phyloP scores from a whole-genome alignment of 1,284 basidiomycete species.

The Tilletiaria anomala region DNA sequence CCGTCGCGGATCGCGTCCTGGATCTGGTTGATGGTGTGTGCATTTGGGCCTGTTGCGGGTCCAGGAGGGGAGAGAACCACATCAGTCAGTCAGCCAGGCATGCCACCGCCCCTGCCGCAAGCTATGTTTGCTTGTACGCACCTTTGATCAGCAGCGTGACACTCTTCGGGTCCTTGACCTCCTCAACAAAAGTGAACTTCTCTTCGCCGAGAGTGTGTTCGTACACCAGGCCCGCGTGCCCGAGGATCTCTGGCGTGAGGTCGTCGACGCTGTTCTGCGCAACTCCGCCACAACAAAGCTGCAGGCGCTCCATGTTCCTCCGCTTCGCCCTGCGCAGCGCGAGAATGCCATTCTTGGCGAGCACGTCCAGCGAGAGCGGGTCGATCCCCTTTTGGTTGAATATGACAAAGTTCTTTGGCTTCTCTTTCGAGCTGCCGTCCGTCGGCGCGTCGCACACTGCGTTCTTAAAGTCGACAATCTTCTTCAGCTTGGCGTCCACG shows the following conservation, averaged over 20 bases:
- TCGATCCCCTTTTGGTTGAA: constrained; percentile 99
- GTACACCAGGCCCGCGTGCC: constrained; percentile 95
- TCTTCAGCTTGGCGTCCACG: constrained; percentile 85
- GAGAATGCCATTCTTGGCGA: constrained; percentile 92
- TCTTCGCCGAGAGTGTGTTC: constrained; percentile 98
- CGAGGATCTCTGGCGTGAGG: constrained; percentile 73
- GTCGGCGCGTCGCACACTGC: constrained; percentile 57
- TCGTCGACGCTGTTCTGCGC: constrained; percentile 98
- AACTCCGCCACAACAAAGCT: constrained; percentile 75
- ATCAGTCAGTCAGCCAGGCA: no score
- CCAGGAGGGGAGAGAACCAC: no score
- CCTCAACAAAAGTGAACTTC: constrained; percentile 95
- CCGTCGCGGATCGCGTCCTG: constrained; percentile 95
- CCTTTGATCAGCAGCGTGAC: constrained; percentile 92
- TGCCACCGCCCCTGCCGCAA: no score
- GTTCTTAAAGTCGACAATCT: constrained; percentile 95
- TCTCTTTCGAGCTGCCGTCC: constrained; percentile 36
- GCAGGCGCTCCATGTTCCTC: constrained; percentile 45
- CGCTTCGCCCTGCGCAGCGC: constrained; percentile 89
- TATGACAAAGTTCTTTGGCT: constrained; percentile 73
- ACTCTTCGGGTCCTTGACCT: constrained; percentile 88
- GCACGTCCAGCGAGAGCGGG: constrained; percentile 85
- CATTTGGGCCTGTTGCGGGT: constrained; percentile 73
- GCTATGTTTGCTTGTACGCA: no score
- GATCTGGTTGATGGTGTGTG: constrained; percentile 88